Evolutionary conservation across 2,329 filamentous ascomycete genomes (phyloP).

Genomic region (Cladobotryum mycophilum): DNA sequence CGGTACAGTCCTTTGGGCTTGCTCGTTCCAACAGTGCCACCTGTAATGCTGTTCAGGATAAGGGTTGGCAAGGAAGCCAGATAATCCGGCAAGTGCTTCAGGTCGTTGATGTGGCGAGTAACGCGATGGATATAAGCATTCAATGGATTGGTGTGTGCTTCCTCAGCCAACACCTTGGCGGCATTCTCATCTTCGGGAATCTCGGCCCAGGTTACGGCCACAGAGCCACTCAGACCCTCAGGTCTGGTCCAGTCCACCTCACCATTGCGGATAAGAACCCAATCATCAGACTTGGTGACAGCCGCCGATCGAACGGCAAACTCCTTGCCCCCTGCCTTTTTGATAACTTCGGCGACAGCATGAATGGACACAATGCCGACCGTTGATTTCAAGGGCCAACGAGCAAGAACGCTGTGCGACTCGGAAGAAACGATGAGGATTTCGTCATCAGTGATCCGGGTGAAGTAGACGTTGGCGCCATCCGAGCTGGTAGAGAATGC

Average conservation of each 20-base stretch:
- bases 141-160: conserved; percentile 74
- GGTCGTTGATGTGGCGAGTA: conserved; percentile 71
- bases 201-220: conserved; percentile 75
- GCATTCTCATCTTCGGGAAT: conserved; percentile 67
- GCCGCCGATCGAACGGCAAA: conserved; percentile 76
- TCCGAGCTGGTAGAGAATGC: conserved; percentile 73
- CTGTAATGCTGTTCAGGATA: conserved; percentile 59
- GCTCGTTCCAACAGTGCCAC: conserved; percentile 42
- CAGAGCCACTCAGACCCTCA: conserved; percentile 74
- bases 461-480: conserved; percentile 83
- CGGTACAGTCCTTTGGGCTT: conserved; percentile 44
- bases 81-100: conserved; percentile 70
- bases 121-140: conserved; percentile 85
- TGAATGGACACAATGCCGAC: conserved; percentile 49
- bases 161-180: conserved; percentile 74
- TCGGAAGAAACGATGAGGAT: conserved; percentile 67
- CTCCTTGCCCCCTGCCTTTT: conserved; percentile 55
- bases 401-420: conserved; percentile 68
- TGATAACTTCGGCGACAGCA: conserved; percentile 75
- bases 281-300: conserved; percentile 63
- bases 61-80: conserved; percentile 62
- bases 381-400: conserved; percentile 57
- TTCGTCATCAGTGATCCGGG: conserved; percentile 70
- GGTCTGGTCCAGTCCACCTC: conserved; percentile 71
- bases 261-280: conserved; percentile 79